Base-by-base conservation (phyloP, 2,329 filamentous ascomycete genomes). In the Exophiala spinifera region DNA sequence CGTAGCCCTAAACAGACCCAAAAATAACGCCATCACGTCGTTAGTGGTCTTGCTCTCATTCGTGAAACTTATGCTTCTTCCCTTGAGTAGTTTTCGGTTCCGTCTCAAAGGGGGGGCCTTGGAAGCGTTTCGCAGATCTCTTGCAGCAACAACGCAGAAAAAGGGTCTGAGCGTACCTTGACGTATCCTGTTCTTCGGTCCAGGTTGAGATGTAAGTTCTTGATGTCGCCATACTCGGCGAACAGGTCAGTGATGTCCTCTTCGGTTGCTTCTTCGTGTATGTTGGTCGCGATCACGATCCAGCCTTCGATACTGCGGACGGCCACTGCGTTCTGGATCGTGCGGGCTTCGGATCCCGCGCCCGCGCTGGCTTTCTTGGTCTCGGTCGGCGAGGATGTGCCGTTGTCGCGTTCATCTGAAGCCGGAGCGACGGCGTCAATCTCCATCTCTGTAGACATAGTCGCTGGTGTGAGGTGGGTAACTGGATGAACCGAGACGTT, bases 231-330 rank as follows among this genome's bases (percentile, higher is more conserved):
- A 62, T 80, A 83, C 57, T 86, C 83, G 56, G 80, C 82, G 66
- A 86, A 86, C 64, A 85, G 69, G 62, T 86, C 83, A 50, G 80
- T 81, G 21, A 86, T 70, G 59, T 86, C 83, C 69, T 86, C 83
- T 67, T 86, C 83, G n/a, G 76, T 80, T 8, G 83, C 81, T 66
- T 86, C 83, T 66, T 86, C 83, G 63, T 86, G 83, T 33, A 86
- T 81, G 61, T 86, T 86, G n/a, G 82, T 84, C 51, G 78, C 82
- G n/a, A 85, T 78, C 57, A 86, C 76, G 67, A 86, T 86, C 83
- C 83, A 86, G 60, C 83, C 83, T 67, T 86, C 83, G 63, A 86
- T 86, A 64, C 80, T 84, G 67, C 83, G 82, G 43, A 86, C 83
- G 7, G 83, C 83, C 71, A 77, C 75, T 21, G 76, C 74, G 54